These are phyloP conservation scores for Vickermania spadyakhi DNA, from an alignment of 208 protist species.

Conservation along the genomic window DNA sequence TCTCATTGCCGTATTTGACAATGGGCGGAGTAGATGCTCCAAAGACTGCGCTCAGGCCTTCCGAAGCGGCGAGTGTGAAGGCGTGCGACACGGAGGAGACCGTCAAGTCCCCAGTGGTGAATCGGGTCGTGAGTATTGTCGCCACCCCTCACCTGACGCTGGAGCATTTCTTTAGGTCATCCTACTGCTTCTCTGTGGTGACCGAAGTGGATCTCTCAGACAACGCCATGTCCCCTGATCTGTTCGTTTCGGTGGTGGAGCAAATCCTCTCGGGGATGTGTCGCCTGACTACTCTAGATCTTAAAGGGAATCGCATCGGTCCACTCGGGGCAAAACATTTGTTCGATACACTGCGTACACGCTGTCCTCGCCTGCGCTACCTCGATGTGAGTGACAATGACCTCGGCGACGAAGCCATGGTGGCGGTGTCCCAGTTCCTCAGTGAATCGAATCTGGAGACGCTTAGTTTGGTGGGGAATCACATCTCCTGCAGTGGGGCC, in stretches of 20 bases:
- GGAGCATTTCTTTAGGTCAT: slow-evolving; percentile 24
- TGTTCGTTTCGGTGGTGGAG: slow-evolving; percentile 32
- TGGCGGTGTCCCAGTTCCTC: slow-evolving; percentile 45
- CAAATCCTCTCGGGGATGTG: slow-evolving; percentile 50
- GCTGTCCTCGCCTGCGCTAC: slow-evolving; percentile 53
- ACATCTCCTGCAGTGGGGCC: slow-evolving; percentile 65
- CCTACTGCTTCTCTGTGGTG: slow-evolving; percentile 11
- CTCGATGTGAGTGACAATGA: slow-evolving; percentile 81
- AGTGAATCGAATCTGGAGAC: slow-evolving; percentile 31
- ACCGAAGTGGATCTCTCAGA: slow-evolving; percentile 61
- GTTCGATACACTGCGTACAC: slow-evolving; percentile 42
- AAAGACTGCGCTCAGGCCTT: not conserved
- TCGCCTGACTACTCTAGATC: slow-evolving; percentile 51
- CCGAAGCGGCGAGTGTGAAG: not conserved
- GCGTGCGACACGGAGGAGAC: not conserved
- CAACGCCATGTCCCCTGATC: slow-evolving; percentile 53
- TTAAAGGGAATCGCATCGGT: slow-evolving; percentile 81
- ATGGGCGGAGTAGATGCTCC: too few species aligned
- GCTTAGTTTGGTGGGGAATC: slow-evolving; percentile 63
- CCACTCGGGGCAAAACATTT: slow-evolving; percentile 41
- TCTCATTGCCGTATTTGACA: too few species aligned
- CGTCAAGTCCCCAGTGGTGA: not conserved
- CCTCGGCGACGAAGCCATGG: slow-evolving; percentile 65
- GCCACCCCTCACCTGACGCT: slow-evolving; percentile 34
- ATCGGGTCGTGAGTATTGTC: slow-evolving; percentile 25